Conservation (phyloP, 1,139 yeast species). For the Zygosaccharomyces sapae region DNA sequence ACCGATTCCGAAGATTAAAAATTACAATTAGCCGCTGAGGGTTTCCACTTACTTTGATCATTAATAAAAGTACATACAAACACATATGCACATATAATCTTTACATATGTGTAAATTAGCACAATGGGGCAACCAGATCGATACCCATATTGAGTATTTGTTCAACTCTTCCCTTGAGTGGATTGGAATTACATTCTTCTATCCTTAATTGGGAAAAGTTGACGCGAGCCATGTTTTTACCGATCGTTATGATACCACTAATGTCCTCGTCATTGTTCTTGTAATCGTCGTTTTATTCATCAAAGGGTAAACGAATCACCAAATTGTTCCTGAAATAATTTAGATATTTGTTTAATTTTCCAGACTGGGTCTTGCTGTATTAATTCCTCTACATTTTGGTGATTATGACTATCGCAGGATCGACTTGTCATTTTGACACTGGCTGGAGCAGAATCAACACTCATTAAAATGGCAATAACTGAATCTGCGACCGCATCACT, state of each 20-base stretch:
- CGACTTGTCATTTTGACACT: conserved; percentile 80
- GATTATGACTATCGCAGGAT: conserved; percentile 47
- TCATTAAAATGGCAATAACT: conserved; percentile 79
- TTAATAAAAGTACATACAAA: too few species aligned
- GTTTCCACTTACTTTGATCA: not conserved
- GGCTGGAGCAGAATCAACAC: conserved; percentile 92
- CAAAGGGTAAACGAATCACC: conserved; percentile 59
- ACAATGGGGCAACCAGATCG: conserved; percentile 76
- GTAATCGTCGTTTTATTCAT: conserved; percentile 38
- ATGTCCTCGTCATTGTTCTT: conserved; percentile 47
- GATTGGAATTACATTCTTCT: conserved; percentile 65
- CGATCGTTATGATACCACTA: conserved; percentile 49
- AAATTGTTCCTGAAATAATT: conserved; percentile 75
- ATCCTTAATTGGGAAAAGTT: conserved; percentile 63
- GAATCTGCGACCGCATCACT: conserved; percentile 95
- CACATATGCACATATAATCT: too few species aligned
- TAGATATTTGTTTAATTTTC: conserved; percentile 58
- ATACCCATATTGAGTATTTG: conserved; percentile 76
- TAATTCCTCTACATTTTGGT: conserved; percentile 23
- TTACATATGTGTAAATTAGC: too few species aligned
- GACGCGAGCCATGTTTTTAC: conserved; percentile 67
- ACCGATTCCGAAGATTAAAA: conserved; percentile 1
- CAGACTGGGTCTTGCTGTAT: conserved; percentile 40
- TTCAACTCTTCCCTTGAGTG: conserved; percentile 75
- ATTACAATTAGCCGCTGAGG: not conserved